Conservation (phyloP, 2,329 filamentous ascomycete species). For the Phoma sp. region DNA sequence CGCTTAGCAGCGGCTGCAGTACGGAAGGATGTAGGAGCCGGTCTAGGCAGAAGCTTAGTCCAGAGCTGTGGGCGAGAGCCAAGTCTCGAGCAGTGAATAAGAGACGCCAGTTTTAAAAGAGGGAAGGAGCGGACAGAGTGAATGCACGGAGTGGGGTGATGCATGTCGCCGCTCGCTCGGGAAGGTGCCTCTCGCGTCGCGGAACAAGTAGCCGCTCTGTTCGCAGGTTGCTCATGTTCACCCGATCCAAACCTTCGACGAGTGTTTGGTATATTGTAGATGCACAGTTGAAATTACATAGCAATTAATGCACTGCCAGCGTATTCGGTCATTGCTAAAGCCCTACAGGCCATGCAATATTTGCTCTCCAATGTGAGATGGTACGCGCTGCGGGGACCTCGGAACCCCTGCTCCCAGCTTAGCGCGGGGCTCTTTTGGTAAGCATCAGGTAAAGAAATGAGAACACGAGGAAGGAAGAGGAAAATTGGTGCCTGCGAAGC, state of each 20-base stretch:
- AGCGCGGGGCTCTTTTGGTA: slow-evolving; percentile 16
- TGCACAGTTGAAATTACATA: not conserved
- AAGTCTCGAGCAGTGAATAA: slow-evolving; percentile 41
- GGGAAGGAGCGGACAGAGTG: slow-evolving; percentile 15
- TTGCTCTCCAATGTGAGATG: not conserved
- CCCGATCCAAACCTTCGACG: not conserved
- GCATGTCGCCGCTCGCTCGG: slow-evolving; percentile 11
- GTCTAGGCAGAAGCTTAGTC: slow-evolving; percentile 27
- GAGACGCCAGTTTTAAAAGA: slow-evolving; percentile 42
- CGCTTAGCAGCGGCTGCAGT: slow-evolving; percentile 17
- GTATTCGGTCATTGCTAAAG: not conserved
- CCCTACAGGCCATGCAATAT: not conserved
- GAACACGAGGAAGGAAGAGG: slow-evolving; percentile 10
- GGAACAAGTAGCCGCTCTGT: slow-evolving; percentile 11
- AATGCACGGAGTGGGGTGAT: slow-evolving; percentile 11
- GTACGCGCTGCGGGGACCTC: slow-evolving; percentile 11
- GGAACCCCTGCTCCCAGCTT: slow-evolving; percentile 11
- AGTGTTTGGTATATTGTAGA: no score
- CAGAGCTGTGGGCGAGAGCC: slow-evolving; percentile 44
- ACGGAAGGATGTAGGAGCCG: slow-evolving; percentile 18
- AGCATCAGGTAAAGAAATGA: slow-evolving; percentile 16
- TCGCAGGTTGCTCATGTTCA: not conserved
- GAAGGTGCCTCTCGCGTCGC: slow-evolving; percentile 13
- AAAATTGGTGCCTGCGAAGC: not conserved
- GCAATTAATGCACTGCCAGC: not conserved